Base-by-base conservation (phyloP, 495 filamentous ascomycete genomes). In the Penicillium salamii region DNA sequence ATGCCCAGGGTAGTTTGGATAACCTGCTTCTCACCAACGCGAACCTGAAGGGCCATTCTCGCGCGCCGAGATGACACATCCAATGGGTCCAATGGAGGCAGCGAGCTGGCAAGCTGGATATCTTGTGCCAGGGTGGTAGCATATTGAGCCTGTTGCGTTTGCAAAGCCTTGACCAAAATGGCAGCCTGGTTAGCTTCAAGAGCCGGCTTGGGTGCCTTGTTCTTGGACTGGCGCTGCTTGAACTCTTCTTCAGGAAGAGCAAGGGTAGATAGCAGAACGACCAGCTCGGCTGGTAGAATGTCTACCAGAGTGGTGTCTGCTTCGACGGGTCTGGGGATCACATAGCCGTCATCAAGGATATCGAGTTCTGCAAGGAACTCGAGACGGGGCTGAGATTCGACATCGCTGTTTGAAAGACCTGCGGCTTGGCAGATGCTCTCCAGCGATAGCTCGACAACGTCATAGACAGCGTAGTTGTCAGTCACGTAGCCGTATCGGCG, bases 401-500 rank as follows among this genome's bases (percentile, higher is more conserved):
- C 31, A 19, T 76, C 65, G 9, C 59, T 59, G 31, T 76, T 54
- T 0, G 59, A 41, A 19, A 83, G 68, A 1, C 68, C 65, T 28
- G 70, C 73, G 19, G 71, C 67, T 31, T 78, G 66, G 47, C 83
- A 70, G 13, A 95, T 68, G 1, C 77, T 52, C 0, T 66, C 58
- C 56, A 83, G 70, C 2, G 85, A 75, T 15, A 97, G 52, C 64
- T 97, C 92, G 0, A 87, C 82, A 5, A 96, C 91, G 61, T 97
- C 91, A 62, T 85, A 89, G 23, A 78, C 67, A 13, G 81, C 71
- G 56, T 96, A 93, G 46, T 84, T 83, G 23, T 76, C 66, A 2
- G 90, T 95, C 11, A 92, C 82, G 55, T 96, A 97, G 6, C 92
- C 92, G 57, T 96, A 97, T 19, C 92, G 76, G 15, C 92, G 79